These are phyloP conservation scores for Boletus huronensis DNA, from an alignment of 768 basidiomycete species.

Conservation along the genomic window DNA sequence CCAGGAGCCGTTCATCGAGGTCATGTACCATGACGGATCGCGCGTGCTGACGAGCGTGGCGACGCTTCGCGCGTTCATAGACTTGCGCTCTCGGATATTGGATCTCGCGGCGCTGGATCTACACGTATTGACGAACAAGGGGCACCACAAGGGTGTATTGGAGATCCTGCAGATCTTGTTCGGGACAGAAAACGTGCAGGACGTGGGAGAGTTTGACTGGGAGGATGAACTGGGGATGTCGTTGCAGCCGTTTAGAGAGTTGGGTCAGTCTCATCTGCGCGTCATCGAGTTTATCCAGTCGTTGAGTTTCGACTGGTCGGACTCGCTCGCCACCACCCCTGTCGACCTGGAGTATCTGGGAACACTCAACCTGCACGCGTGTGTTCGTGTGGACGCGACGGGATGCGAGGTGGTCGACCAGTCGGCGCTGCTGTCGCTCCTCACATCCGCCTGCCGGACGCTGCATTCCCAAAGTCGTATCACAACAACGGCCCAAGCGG, in stretches of 20 bases:
- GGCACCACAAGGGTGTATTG: constrained; percentile 66
- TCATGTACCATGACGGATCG: constrained; percentile 69
- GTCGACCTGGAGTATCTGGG: constrained; percentile 62
- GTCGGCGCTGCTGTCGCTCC: constrained; percentile 63
- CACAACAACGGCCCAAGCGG: constrained; percentile 56
- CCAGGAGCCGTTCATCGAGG: constrained; percentile 49
- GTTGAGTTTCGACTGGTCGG: constrained; percentile 85
- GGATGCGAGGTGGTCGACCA: constrained; percentile 86
- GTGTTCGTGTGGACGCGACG: constrained; percentile 59
- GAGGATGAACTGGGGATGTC: constrained; percentile 36
- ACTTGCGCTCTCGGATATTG: constrained; percentile 78
- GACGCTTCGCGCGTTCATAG: constrained; percentile 71
- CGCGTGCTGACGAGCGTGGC: constrained; percentile 65
- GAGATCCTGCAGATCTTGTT: constrained; percentile 82
- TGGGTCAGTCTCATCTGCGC: constrained; percentile 78
- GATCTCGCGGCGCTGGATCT: constrained; percentile 86
- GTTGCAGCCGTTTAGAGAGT: constrained; percentile 59
- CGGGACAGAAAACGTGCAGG: constrained; percentile 54
- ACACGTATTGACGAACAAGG: constrained; percentile 77
- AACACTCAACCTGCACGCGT: constrained; percentile 65
- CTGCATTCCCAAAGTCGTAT: constrained; percentile 68
- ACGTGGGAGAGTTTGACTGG: constrained; percentile 35
- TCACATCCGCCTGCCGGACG: constrained; percentile 55
- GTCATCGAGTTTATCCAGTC: constrained; percentile 89
- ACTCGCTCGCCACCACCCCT: constrained; percentile 58